Percentiles rank a stretch among this genome's conserved stretches.
Evolutionary conservation across 768 basidiomycete genomes (phyloP).

Genomic region (Mycena galopus): DNA sequence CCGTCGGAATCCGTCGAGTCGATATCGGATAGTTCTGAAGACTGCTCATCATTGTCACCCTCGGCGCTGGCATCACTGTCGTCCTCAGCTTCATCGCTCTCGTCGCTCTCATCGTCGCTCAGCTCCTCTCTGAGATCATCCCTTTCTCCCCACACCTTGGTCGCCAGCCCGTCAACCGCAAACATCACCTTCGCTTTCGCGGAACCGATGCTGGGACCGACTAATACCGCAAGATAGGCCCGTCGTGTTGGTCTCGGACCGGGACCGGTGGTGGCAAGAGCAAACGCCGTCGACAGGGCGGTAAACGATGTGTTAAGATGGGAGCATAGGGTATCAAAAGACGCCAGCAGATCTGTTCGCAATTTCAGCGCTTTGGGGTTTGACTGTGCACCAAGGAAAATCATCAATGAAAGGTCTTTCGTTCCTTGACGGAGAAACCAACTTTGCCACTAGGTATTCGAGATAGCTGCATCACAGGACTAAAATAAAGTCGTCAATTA

Average conservation of each 20-base stretch:
- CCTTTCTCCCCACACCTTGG: slow-evolving; percentile 56
- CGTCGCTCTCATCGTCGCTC: slow-evolving; percentile 44
- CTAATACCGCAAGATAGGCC: slow-evolving; percentile 71
- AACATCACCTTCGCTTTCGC: slow-evolving; percentile 73
- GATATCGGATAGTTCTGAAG: slow-evolving; percentile 7
- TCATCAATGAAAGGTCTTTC: neutral
- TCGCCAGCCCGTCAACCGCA: slow-evolving; percentile 74
- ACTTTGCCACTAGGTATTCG: slow-evolving; percentile 66
- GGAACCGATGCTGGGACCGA: slow-evolving; percentile 75
- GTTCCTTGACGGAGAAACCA: neutral
- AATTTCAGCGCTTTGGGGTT: slow-evolving; percentile 67
- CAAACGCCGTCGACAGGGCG: slow-evolving; percentile 77
- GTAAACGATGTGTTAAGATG: slow-evolving; percentile 83
- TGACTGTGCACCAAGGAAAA: slow-evolving; percentile 45
- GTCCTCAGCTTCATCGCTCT: slow-evolving; percentile 32
- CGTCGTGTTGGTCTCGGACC: slow-evolving; percentile 34
- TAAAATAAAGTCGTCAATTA: slow-evolving; percentile 38
- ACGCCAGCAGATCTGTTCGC: slow-evolving; percentile 70
- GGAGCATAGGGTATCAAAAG: slow-evolving; percentile 79
- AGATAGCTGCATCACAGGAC: slow-evolving; percentile 75
- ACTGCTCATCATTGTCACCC: neutral
- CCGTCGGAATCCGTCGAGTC: slow-evolving; percentile 17
- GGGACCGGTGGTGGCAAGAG: slow-evolving; percentile 42
- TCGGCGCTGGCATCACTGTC: slow-evolving; percentile 13
- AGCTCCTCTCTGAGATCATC: slow-evolving; percentile 44